Conservation (phyloP, 2,329 filamentous ascomycete species). For the Colletotrichum sp. region DNA sequence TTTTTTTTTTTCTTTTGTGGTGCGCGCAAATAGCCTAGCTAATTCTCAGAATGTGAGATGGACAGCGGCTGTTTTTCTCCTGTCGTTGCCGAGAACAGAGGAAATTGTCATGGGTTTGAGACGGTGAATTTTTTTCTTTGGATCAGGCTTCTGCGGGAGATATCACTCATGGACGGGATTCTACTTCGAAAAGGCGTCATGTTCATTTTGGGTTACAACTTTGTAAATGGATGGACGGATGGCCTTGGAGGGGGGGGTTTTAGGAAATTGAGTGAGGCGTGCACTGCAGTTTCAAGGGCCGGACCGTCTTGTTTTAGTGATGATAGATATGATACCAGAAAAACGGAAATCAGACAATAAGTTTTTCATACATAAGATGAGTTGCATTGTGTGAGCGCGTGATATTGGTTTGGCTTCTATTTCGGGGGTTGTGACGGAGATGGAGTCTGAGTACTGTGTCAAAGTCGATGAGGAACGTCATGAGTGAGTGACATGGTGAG, state of each 20-base stretch:
- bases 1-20: not conserved
- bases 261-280: not conserved
- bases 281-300: not conserved
- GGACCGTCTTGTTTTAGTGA: not conserved
- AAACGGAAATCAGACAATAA: not conserved
- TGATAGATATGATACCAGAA: conserved; percentile 12
- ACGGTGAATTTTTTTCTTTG: not conserved
- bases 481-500: not conserved
- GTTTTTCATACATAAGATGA: not conserved
- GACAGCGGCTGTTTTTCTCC: not conserved
- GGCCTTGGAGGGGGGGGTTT: not conserved
- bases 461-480: not conserved
- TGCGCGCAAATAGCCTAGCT: not conserved
- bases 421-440: not conserved
- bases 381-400: not conserved
- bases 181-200: not conserved
- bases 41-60: not conserved
- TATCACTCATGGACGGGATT: not conserved
- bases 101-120: not conserved
- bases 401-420: not conserved
- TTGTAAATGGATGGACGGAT: not conserved
- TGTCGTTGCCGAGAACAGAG: not conserved
- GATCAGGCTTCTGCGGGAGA: not conserved
- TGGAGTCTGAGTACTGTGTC: not conserved
- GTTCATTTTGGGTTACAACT: not conserved